phyloP scores from a whole-genome alignment of 106 monocot species.

The Gastrodia elata region DNA sequence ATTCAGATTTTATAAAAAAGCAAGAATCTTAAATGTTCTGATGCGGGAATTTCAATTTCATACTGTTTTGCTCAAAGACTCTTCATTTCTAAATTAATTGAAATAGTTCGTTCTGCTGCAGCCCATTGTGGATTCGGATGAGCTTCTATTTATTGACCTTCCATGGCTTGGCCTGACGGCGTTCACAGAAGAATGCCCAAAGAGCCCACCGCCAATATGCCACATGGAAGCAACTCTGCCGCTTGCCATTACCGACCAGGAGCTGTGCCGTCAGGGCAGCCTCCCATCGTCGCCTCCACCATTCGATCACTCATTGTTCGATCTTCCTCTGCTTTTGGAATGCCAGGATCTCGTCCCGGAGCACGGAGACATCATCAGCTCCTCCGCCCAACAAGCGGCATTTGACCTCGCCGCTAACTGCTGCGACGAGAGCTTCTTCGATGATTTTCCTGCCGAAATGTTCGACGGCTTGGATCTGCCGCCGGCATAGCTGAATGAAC shows the following conservation, averaged over 20 bases:
- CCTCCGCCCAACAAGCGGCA: background rate
- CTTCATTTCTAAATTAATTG: background rate
- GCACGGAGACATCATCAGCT: conserved; percentile 10
- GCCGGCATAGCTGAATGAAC: too few species aligned
- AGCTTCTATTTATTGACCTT: background rate
- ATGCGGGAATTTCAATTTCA: background rate
- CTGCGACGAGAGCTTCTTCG: conserved; percentile 45
- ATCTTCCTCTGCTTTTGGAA: conserved; percentile 4
- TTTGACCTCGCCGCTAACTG: too few species aligned
- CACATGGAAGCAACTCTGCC: background rate
- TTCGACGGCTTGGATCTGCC: conserved; percentile 31
- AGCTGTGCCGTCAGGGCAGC: background rate
- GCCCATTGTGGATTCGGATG: background rate
- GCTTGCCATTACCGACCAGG: background rate
- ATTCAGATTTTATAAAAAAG: too few species aligned
- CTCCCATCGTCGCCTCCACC: background rate
- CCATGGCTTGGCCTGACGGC: conserved; percentile 11
- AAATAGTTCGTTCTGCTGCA: background rate
- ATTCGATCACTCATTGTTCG: conserved; percentile 21
- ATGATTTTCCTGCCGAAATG: conserved; percentile 49
- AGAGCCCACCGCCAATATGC: background rate
- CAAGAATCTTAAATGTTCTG: too few species aligned
- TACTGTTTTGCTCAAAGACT: background rate
- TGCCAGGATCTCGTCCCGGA: conserved; percentile 8
- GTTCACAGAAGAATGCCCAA: conserved; percentile 10